These are phyloP conservation scores for Biscutella laevigata DNA, from an alignment of 441 rosid species.

Conservation along the genomic window DNA sequence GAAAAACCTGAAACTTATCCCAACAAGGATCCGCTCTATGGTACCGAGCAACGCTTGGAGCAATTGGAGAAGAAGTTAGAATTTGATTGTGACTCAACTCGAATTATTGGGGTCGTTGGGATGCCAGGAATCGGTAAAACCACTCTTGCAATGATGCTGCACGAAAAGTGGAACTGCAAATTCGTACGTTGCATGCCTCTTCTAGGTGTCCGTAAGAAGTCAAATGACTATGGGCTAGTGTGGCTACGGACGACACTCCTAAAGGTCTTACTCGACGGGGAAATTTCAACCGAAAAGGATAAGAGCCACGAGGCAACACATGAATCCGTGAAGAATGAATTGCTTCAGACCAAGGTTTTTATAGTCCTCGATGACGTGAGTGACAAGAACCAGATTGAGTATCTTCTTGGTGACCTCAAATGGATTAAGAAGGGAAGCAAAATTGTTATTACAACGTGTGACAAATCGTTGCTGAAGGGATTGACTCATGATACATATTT, in stretches of 20 bases:
- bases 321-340: not conserved
- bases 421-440: slow-evolving; percentile 20
- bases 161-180: not conserved
- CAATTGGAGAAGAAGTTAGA: not conserved
- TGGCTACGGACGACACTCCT: not conserved
- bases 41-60: not conserved
- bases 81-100: not conserved
- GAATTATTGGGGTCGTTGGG: slow-evolving; percentile 6
- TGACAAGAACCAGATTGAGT: not conserved
- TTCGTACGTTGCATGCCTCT: not conserved
- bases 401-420: not conserved
- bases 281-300: not conserved
- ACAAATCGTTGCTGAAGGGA: not conserved
- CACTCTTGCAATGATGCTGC: not conserved
- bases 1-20: not conserved
- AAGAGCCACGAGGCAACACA: not conserved
- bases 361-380: slow-evolving; percentile 9
- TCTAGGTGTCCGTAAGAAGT: not conserved
- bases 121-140: slow-evolving; percentile 3
- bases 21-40: not conserved
- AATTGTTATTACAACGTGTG: slow-evolving; percentile 12
- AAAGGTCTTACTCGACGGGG: not conserved
- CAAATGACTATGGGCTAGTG: not conserved
- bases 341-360: not conserved
- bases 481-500: not conserved